phyloP scores from a whole-genome alignment of 257 asterid species.

The Penstemon barbatus region DNA sequence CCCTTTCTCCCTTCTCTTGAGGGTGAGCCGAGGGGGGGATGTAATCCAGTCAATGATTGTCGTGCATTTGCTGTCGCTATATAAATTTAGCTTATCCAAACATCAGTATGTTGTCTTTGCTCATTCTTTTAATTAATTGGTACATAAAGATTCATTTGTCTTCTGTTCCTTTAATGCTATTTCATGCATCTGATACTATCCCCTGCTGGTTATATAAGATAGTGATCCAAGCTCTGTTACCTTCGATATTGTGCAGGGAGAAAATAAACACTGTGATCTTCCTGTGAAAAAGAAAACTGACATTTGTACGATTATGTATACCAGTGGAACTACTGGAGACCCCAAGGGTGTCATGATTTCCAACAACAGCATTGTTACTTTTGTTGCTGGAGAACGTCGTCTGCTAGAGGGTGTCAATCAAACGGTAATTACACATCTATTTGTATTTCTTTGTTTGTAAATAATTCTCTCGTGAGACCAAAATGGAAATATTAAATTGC shows the following conservation, averaged over 20 bases:
- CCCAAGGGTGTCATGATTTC: slow-evolving; percentile 68
- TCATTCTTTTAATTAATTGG: neutral
- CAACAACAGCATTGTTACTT: slow-evolving; percentile 51
- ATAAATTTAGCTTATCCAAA: neutral
- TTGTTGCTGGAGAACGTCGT: slow-evolving; percentile 48
- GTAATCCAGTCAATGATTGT: neutral
- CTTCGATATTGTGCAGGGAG: slow-evolving; percentile 43
- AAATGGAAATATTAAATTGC: slow-evolving; percentile 2
- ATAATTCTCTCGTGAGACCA: neutral
- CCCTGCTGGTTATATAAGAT: neutral
- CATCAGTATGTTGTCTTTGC: neutral
- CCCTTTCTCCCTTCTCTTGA: neutral
- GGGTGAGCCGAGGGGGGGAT: neutral
- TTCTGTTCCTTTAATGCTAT: neutral
- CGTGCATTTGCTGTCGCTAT: neutral
- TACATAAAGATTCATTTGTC: neutral
- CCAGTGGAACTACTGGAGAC: slow-evolving; percentile 67
- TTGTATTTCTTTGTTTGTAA: neutral
- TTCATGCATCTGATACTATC: slow-evolving; percentile 5
- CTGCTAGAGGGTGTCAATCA: slow-evolving; percentile 46
- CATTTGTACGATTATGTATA: slow-evolving; percentile 63
- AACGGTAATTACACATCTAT: slow-evolving; percentile 37
- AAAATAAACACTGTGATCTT: slow-evolving; percentile 45
- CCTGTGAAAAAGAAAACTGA: slow-evolving; percentile 51
- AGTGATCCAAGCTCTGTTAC: neutral